These are phyloP conservation scores for Sorghum bicolor DNA, from an alignment of 176 grass and related monocot genomes.

Conservation along the genomic window DNA sequence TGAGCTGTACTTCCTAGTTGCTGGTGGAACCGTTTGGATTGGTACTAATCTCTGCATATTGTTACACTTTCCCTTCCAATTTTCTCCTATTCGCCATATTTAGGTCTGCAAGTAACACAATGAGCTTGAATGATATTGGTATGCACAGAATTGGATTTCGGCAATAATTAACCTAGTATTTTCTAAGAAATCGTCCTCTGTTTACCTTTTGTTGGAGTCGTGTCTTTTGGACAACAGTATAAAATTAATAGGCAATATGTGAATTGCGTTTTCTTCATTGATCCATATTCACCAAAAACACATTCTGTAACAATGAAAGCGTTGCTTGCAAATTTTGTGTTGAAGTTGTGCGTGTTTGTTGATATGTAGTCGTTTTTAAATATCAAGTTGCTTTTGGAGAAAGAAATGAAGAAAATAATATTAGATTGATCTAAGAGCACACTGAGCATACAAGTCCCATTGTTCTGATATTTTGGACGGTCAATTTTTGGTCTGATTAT, in stretches of 20 bases:
- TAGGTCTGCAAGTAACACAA: neutral
- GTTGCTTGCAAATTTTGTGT: neutral
- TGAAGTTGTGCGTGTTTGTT: neutral
- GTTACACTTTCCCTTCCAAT: neutral
- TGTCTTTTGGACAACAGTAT: neutral
- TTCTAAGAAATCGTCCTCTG: neutral
- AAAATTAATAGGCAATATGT: neutral
- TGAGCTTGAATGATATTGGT: constrained; percentile 7
- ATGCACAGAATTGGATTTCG: neutral
- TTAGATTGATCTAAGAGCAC: neutral
- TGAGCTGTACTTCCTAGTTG: constrained; percentile 92
- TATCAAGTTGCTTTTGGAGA: neutral
- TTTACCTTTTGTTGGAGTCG: neutral
- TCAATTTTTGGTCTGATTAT: neutral
- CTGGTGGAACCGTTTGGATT: constrained; percentile 95
- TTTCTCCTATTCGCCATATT: neutral
- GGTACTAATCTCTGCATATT: constrained; percentile 51
- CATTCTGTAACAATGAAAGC: neutral
- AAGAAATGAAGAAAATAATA: neutral
- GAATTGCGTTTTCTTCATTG: neutral
- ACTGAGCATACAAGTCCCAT: neutral
- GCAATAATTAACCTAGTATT: neutral
- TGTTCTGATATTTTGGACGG: neutral
- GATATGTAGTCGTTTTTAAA: neutral
- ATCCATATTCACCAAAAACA: neutral